These are phyloP conservation scores for Kodamaea lidongshanica DNA, from an alignment of 805 yeast species.

Conservation along the genomic window DNA sequence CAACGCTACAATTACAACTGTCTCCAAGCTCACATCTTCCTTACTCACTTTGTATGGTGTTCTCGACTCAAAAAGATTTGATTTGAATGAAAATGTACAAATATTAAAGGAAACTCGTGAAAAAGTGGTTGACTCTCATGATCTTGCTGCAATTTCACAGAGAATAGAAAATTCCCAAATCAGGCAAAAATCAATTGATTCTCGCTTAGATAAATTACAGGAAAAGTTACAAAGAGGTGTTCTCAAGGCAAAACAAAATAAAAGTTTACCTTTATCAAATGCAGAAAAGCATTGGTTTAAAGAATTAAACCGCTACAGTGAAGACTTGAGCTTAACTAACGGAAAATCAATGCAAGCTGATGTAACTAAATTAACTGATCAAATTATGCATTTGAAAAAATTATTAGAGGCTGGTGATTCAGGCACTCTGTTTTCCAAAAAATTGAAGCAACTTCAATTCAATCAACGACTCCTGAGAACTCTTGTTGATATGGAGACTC, in stretches of 20 bases:
- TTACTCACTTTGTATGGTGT: too few relatives aligned
- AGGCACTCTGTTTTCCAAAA: constrained; percentile 1
- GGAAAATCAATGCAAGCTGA: constrained; percentile 9
- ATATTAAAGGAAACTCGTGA: constrained; percentile 3
- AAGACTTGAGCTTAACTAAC: constrained; percentile 7
- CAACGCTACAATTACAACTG: too few relatives aligned
- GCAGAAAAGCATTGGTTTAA: constrained; percentile 33
- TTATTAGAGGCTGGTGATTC: constrained; percentile 7
- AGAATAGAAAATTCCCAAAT: constrained; percentile 12
- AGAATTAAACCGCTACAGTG: constrained; percentile 27
- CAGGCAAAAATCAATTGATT: constrained; percentile 19
- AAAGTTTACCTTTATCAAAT: constrained; percentile 26
- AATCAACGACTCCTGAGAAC: constrained; percentile 9
- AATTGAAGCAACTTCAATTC: constrained; percentile 15
- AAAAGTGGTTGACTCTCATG: constrained; percentile 1
- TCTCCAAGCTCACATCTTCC: too few relatives aligned
- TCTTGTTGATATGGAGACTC: constrained; percentile 1
- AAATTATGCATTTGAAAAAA: constrained; percentile 14
- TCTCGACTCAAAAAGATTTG: too few relatives aligned
- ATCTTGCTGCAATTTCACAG: too few relatives aligned
- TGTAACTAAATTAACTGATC: constrained; percentile 15
- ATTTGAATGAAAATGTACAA: too few relatives aligned
- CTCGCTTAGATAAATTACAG: constrained; percentile 18
- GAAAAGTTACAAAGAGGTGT: constrained; percentile 18
- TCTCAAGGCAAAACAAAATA: constrained; percentile 16